Base-by-base conservation (phyloP, 495 filamentous ascomycete species). In the Penicillium turbatum region DNA sequence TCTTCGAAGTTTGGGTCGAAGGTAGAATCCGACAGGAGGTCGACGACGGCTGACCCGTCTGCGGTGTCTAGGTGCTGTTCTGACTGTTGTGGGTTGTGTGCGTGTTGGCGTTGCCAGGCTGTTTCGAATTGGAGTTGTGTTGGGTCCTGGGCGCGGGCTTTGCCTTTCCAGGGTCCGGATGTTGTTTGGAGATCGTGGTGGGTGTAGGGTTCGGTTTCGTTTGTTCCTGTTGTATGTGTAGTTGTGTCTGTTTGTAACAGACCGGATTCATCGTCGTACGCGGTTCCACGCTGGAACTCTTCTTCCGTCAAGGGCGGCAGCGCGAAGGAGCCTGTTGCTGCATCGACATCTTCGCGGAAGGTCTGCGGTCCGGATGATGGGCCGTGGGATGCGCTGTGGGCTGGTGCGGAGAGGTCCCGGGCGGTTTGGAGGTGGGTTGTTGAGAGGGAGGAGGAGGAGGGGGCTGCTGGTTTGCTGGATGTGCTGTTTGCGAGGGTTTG, bases 1-100 rank as follows among this genome's bases (percentile, higher is more conserved):
- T 56, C 50, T 6, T 31, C 38, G 54, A 74, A 56, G 53, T 81
- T 65, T 62, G 86, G 68, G 50, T 82, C 60, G 70, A 85, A 75
- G 55, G 74, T 63, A 52, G 67, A 42, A 66, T 85, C 62, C 41
- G 73, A 51, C 65, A 88, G 65, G 71, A 89, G 65, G 39, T 68
- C 56, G 7, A 77, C 52, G 6, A 79, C 76, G 5, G 65, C 77
- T 27, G 67, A 56, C 42, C 78, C 77, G 53, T 80, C 77, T 10
- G 37, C 13, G 60, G n/a, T 15, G 17, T 21, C 44, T 24, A 31
- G 43, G 27, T n/a, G n/a, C 21, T 24, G 21, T 24, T 24, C 21
- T 24, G n/a, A 10, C n/a, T n/a, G n/a, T 38, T 11, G 12, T 40
- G 16, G 21, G n/a, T 8, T 6, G 12, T 27, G 34, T 13, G 35